Percentiles rank a stretch among this genome's conserved stretches.
Conservation (phyloP, 2,329 filamentous ascomycete genomes). For the Corinectria fuckeliana region DNA sequence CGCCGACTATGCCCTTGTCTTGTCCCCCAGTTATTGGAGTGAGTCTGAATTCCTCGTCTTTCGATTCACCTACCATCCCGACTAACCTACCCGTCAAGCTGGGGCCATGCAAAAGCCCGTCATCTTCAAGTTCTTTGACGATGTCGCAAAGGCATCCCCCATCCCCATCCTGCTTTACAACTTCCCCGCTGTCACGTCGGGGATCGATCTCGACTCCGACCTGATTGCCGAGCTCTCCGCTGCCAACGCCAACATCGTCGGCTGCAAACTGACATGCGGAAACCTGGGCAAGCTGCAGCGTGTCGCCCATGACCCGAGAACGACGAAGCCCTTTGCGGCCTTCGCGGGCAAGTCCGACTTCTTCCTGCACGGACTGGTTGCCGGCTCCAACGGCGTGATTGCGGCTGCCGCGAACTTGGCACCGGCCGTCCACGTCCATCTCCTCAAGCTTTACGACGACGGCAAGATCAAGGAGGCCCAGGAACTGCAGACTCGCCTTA, state of each 20-base stretch:
- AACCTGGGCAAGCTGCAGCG: slow-evolving; percentile 19
- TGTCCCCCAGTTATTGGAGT: slow-evolving; percentile 74
- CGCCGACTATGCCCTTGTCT: slow-evolving; percentile 70
- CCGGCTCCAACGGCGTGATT: slow-evolving; percentile 17
- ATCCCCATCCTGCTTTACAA: slow-evolving; percentile 70
- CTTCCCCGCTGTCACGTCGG: slow-evolving; percentile 65
- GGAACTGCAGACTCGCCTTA: slow-evolving; percentile 4
- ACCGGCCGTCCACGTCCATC: slow-evolving; percentile 5
- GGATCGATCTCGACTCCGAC: slow-evolving; percentile 66
- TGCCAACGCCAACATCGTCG: slow-evolving; percentile 18
- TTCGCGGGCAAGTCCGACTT: slow-evolving; percentile 19
- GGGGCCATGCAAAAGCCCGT: slow-evolving; percentile 53
- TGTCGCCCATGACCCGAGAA: slow-evolving; percentile 1
- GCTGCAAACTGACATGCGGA: slow-evolving; percentile 10
- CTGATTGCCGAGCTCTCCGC: slow-evolving; percentile 44
- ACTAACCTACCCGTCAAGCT: slow-evolving; percentile 4
- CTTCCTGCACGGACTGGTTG: slow-evolving; percentile 10
- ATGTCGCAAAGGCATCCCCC: slow-evolving; percentile 63
- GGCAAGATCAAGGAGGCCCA: slow-evolving; percentile 13
- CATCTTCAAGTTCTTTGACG: slow-evolving; percentile 62
- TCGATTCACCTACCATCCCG: slow-evolving; percentile 44
- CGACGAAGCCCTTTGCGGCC: background rate
- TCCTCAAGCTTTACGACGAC: slow-evolving; percentile 14
- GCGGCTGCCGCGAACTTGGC: slow-evolving; percentile 8
- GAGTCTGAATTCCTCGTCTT: slow-evolving; percentile 43